A percentile compares a stretch with the other conserved stretches of the same genome.
Evolutionary conservation across 2,329 filamentous ascomycete genomes (phyloP).

Genomic region (Elsinoe batatas): DNA sequence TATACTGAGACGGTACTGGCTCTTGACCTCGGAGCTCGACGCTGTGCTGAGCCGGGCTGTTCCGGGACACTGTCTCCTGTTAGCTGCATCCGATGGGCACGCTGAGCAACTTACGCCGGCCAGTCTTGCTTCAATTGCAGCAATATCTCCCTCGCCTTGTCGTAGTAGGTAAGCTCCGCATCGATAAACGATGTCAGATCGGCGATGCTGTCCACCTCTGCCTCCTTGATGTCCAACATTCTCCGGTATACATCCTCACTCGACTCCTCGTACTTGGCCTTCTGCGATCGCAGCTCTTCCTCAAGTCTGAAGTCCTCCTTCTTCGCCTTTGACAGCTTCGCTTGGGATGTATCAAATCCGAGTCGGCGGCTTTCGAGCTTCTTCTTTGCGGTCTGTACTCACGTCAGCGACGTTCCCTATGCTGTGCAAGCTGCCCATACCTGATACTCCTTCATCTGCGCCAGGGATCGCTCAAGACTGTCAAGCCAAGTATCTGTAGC

Average conservation of each 20-base stretch:
- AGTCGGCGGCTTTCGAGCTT: constrained; percentile 85
- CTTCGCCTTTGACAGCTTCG: constrained; percentile 88
- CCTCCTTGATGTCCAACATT: constrained; percentile 94
- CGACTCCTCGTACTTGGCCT: constrained; percentile 92
- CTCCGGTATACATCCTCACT: constrained; percentile 83
- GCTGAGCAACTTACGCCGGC: constrained; percentile 47
- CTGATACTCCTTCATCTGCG: constrained; percentile 98
- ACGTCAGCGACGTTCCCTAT: neutral
- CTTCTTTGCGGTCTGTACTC: constrained; percentile 62
- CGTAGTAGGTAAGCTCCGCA: constrained; percentile 81
- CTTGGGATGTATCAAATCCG: constrained; percentile 80
- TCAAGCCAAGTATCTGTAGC: constrained; percentile 81
- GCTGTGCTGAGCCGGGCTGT: constrained; percentile 17
- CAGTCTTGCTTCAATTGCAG: constrained; percentile 58
- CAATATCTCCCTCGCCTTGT: constrained; percentile 79
- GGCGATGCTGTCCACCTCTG: constrained; percentile 70
- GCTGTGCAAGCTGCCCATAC: constrained; percentile 39
- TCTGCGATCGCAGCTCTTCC: constrained; percentile 81
- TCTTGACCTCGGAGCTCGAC: constrained; percentile 44
- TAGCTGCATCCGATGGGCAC: constrained; percentile 19
- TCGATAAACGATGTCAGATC: constrained; percentile 78
- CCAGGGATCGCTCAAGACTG: constrained; percentile 76
- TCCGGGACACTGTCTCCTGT: constrained; percentile 9
- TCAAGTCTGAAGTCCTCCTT: constrained; percentile 88
- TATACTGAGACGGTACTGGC: constrained; percentile 57